Evolutionary conservation across 805 yeast species (phyloP).

Genomic region (Candida dajiaensis): DNA sequence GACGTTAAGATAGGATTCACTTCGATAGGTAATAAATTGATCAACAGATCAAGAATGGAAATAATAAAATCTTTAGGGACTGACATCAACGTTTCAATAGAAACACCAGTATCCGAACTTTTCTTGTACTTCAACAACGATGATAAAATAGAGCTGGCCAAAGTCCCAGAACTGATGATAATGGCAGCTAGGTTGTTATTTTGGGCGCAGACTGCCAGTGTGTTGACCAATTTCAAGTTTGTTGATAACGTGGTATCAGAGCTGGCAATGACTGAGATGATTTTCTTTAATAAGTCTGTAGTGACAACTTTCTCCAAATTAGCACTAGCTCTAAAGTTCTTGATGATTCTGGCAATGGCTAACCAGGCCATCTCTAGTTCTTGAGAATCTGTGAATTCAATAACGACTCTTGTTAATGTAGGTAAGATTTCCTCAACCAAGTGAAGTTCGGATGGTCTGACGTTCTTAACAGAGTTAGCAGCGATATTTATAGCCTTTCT

Average conservation of each 20-base stretch:
- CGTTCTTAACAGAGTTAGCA: constrained; percentile 56
- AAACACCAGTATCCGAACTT: constrained; percentile 24
- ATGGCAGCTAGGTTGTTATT: constrained; percentile 34
- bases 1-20: constrained; percentile 22
- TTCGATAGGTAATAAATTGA: constrained; percentile 50
- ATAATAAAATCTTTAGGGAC: constrained; percentile 62
- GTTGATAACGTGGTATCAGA: constrained; percentile 27
- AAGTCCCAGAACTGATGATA: constrained; percentile 41
- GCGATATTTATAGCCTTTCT: constrained; percentile 70
- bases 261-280: constrained; percentile 23
- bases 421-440: constrained; percentile 54
- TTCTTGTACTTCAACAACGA: constrained; percentile 48
- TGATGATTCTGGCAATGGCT: constrained; percentile 53
- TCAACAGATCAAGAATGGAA: constrained; percentile 48
- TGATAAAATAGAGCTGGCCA: constrained; percentile 42
- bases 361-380: constrained; percentile 63
- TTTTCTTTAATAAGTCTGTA: constrained; percentile 29
- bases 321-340: constrained; percentile 41
- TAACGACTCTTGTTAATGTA: constrained; percentile 46
- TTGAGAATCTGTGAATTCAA: constrained; percentile 48
- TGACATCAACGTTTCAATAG: constrained; percentile 69
- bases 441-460: constrained; percentile 38
- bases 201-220: constrained; percentile 39
- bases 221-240: constrained; percentile 29
- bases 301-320: constrained; percentile 39